These are phyloP conservation scores for Nicotiana attenuata DNA, from an alignment of 257 asterid species.

Conservation along the genomic window DNA sequence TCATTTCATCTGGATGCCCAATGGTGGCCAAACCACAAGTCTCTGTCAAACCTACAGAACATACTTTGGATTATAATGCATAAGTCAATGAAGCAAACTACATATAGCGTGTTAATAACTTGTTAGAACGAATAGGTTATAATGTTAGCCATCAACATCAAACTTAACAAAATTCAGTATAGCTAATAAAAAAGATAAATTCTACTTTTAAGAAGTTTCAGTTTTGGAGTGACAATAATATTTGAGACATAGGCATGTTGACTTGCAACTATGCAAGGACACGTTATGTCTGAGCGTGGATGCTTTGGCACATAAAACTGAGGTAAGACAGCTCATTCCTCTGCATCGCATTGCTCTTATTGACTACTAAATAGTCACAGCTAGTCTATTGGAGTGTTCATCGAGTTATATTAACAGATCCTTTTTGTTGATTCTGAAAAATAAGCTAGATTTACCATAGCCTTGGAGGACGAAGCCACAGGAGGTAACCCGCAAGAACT, in stretches of 20 bases:
- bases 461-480: conserved; percentile 96
- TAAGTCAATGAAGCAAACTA: neutral
- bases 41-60: conserved; percentile 73
- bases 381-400: neutral
- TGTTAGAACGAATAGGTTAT: neutral
- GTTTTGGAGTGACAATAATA: neutral
- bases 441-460: conserved; percentile 49
- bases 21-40: conserved; percentile 81
- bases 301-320: neutral
- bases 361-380: neutral
- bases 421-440: neutral
- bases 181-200: no score
- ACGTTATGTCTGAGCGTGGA: neutral
- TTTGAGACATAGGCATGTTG: neutral
- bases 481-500: conserved; percentile 82
- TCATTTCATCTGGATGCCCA: conserved; percentile 91
- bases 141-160: neutral
- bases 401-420: neutral
- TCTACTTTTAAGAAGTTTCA: neutral
- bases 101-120: neutral
- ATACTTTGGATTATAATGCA: neutral
- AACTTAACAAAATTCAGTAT: neutral
- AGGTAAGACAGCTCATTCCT: neutral
- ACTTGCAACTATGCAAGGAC: neutral
- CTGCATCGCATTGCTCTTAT: neutral